A percentile compares a stretch with the other conserved stretches of the same genome.
Conservation (phyloP, 495 filamentous ascomycete genomes). For the Lophiotrema nucula region DNA sequence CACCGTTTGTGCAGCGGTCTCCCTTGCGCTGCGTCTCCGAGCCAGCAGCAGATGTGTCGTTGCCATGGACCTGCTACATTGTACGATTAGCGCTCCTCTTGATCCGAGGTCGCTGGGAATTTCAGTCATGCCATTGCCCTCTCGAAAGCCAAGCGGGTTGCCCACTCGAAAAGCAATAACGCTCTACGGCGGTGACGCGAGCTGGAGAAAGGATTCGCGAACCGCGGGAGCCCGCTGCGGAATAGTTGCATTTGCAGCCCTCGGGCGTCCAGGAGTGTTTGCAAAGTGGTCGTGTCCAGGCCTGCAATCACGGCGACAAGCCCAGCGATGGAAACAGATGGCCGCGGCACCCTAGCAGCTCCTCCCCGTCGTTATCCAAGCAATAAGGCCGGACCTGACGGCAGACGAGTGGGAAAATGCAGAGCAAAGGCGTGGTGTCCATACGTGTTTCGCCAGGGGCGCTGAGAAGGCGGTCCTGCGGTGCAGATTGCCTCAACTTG, state of each 20-base stretch:
- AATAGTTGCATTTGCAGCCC: constrained; percentile 15
- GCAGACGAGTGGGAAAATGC: constrained; percentile 1
- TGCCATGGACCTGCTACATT: too few species aligned
- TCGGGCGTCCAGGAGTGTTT: constrained; percentile 20
- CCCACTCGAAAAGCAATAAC: constrained; percentile 30
- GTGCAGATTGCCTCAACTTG: constrained; percentile 37
- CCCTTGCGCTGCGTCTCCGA: constrained; percentile 10
- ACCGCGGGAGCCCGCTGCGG: neutral
- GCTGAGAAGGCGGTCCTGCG: constrained; percentile 30
- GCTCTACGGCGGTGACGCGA: neutral
- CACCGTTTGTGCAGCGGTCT: constrained; percentile 1
- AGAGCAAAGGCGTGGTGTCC: constrained; percentile 7
- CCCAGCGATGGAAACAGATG: constrained; percentile 25
- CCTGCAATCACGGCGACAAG: constrained; percentile 19
- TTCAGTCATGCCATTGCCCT: neutral
- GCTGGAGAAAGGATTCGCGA: constrained; percentile 11
- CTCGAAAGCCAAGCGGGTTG: constrained; percentile 22
- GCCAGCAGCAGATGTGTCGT: constrained; percentile 16
- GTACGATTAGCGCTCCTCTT: constrained; percentile 11
- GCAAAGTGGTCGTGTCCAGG: constrained; percentile 2
- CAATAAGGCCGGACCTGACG: constrained; percentile 4
- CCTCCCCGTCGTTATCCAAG: neutral
- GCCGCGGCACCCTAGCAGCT: constrained; percentile 20
- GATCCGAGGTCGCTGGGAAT: neutral
- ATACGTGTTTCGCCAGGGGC: constrained; percentile 36